Base-by-base conservation (phyloP, 306 rosid genomes). In the Prunus mira region DNA sequence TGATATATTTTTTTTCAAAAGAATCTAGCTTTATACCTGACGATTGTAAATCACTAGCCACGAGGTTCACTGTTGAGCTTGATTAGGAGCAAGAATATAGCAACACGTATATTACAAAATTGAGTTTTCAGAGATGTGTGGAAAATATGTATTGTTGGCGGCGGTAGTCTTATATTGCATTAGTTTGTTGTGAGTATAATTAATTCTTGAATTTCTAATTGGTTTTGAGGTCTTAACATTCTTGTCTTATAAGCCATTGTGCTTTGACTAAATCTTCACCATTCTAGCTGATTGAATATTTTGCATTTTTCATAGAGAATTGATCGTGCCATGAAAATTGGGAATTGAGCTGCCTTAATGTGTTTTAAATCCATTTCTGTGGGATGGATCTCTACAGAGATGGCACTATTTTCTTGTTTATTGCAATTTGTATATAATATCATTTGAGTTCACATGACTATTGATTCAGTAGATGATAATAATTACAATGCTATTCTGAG, bases 1-100 rank as follows among this genome's bases (percentile, higher is more conserved):
- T 22, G 57, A 8, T 54, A 9, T 15, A 5, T 32, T 69, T 17
- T 47, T 41, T 62, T 34, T 34, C 43, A 34, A 34, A 34, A 20
- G 3, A 12, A 7, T 51, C 10, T 22, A 22, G 14, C 22, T 66
- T 57, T 67, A 6, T 67, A 41, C 47, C 38, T 78, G 56, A 3
- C 47, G 15, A 72, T 43, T 71, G 87, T 34, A 14, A 25, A 25
- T 43, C 2, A n/a, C 19, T 57, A 58, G 60, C 64, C 49, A n/a
- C 50, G 24, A 30, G 34, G 12, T 22, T 54, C n/a, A 6, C 67
- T 61, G 24, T 4, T 41, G 45, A 15, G 56, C 22, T 27, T 50
- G 47, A 28, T 28, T 60, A 18, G 34, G 52, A 60, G 24, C 27
- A 41, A 49, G 56, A 55, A 15, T 55, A 0, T 34, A 34, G 43